These are phyloP conservation scores for Eleusine coracana DNA, from an alignment of 176 grass and related monocot genomes.

Conservation along the genomic window DNA sequence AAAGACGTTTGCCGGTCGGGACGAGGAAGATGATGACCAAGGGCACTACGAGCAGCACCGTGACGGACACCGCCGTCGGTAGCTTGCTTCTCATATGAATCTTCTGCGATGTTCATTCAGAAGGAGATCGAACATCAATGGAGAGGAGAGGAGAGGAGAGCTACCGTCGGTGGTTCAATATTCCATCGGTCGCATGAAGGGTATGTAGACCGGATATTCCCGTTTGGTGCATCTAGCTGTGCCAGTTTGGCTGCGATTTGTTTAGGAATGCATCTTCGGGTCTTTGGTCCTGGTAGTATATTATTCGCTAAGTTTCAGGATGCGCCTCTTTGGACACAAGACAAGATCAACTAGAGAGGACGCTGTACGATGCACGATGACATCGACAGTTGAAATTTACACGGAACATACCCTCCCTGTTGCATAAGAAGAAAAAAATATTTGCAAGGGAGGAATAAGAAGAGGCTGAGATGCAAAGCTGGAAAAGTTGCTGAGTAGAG, in stretches of 20 bases:
- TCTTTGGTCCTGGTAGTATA: background rate
- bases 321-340: no score
- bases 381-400: no score
- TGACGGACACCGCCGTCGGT: slow-evolving; percentile 2
- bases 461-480: no score
- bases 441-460: no score
- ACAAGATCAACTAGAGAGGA: no score
- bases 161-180: background rate
- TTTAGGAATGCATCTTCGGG: background rate
- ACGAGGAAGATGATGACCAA: background rate
- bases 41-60: background rate
- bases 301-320: no score
- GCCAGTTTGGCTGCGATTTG: background rate
- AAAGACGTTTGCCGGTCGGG: background rate
- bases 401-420: no score
- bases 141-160: background rate
- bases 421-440: no score
- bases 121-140: background rate
- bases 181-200: no score
- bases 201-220: no score
- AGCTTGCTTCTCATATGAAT: background rate
- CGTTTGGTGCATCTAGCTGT: background rate
- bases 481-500: no score
- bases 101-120: background rate
- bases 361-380: no score